Evolutionary conservation across 83 land plant genomes (phyloP).

Genomic region (Picea abies): DNA sequence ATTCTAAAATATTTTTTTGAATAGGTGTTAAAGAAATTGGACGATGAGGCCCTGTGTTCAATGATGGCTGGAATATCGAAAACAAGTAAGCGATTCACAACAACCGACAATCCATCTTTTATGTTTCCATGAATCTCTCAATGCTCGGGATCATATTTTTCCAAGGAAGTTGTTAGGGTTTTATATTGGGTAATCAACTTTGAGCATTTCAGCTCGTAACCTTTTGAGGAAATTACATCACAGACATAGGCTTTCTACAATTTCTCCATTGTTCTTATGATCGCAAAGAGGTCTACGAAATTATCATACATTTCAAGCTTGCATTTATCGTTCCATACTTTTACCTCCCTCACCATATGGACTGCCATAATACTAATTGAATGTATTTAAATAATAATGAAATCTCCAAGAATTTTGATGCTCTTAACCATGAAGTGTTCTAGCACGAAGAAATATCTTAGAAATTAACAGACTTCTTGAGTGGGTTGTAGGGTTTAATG

Average conservation of each 20-base stretch:
- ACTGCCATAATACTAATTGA: no score
- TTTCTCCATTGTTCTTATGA: slow-evolving; percentile 90
- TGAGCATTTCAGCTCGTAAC: slow-evolving; percentile 79
- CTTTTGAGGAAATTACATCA: slow-evolving; percentile 66
- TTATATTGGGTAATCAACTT: slow-evolving; percentile 93
- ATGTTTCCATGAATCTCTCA: slow-evolving; percentile 82
- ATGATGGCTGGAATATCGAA: no score
- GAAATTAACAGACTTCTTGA: no score
- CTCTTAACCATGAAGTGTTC: no score
- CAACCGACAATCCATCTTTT: slow-evolving; percentile 88
- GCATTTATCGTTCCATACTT: slow-evolving; percentile 90
- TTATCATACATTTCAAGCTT: slow-evolving; percentile 89
- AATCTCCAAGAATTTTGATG: no score
- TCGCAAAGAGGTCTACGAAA: slow-evolving; percentile 85
- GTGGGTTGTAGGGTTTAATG: no score
- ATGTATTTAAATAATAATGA: no score
- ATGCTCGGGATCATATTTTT: slow-evolving; percentile 71
- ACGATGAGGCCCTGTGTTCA: no score
- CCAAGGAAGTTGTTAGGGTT: slow-evolving; percentile 66
- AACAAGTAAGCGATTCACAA: slow-evolving; percentile 47
- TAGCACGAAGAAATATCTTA: no score
- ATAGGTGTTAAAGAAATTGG: no score
- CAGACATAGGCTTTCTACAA: slow-evolving; percentile 89
- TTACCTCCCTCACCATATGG: slow-evolving; percentile 47
- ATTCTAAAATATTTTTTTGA: no score